phyloP scores from a whole-genome alignment of 768 basidiomycete genomes.

The Mycena floridula region DNA sequence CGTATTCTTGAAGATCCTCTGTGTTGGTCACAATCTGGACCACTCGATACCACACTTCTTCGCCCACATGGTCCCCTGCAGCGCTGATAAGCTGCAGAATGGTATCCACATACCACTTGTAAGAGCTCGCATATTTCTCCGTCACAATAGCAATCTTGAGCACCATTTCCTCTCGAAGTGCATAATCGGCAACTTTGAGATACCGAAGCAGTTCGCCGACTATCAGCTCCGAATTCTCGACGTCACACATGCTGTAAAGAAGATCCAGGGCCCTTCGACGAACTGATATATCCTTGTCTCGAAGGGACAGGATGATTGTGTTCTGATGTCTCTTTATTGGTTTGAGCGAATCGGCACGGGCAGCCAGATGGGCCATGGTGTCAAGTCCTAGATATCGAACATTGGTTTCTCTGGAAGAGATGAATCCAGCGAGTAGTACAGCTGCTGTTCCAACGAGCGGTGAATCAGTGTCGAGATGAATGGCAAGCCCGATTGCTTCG shows the following conservation, averaged over 20 bases:
- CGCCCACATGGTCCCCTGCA: conserved; percentile 97
- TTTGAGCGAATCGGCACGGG: conserved; percentile 84
- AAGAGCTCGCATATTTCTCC: conserved; percentile 96
- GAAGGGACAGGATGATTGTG: conserved; percentile 89
- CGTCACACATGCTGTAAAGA: conserved; percentile 98
- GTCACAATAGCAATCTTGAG: conserved; percentile 97
- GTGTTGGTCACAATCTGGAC: conserved; percentile 99
- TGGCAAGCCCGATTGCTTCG: conserved; percentile 94
- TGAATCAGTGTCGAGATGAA: conserved; percentile 90
- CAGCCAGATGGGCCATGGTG: conserved; percentile 97
- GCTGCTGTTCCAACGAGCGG: conserved; percentile 85
- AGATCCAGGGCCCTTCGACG: conserved; percentile 90
- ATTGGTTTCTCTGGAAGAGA: conserved; percentile 97
- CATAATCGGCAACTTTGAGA: conserved; percentile 94
- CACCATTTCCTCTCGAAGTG: conserved; percentile 96
- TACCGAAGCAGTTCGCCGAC: conserved; percentile 94
- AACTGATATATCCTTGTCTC: conserved; percentile 97
- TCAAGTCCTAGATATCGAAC: conserved; percentile 96
- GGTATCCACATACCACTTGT: conserved; percentile 99
- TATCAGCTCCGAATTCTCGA: conserved; percentile 93
- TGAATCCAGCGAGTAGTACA: conserved; percentile 88
- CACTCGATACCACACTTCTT: conserved; percentile 99
- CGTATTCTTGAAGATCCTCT: conserved; percentile 95
- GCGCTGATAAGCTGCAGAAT: conserved; percentile 93
- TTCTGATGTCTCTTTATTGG: conserved; percentile 94